These are phyloP conservation scores for Dipodascopsis uninucleata DNA, from an alignment of 805 yeast species.

Conservation along the genomic window DNA sequence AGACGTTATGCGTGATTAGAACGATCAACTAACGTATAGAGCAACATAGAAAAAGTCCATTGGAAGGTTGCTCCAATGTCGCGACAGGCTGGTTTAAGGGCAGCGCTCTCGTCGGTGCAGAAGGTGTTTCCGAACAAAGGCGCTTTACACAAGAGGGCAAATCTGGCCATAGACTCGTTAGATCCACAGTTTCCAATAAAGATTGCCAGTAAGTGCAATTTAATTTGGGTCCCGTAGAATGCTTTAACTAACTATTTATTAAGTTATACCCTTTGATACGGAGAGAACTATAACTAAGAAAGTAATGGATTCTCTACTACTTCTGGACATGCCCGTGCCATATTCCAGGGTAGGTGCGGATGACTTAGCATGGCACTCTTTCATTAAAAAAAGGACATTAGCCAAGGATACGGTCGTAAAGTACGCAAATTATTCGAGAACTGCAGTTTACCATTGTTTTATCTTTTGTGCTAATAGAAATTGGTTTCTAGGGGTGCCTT, in stretches of 20 bases:
- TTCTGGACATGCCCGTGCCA: slow-evolving; percentile 19
- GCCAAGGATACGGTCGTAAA: slow-evolving; percentile 16
- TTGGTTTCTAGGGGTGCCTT: slow-evolving; percentile 6
- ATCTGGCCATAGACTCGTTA: slow-evolving; percentile 14
- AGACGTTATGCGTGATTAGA: too few species aligned
- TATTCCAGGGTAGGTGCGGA: slow-evolving; percentile 4
- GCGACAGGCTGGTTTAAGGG: slow-evolving; percentile 5
- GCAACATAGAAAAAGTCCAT: too few species aligned
- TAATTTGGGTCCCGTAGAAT: background rate
- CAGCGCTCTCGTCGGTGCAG: slow-evolving; percentile 18
- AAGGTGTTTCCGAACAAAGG: slow-evolving; percentile 14
- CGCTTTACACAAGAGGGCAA: slow-evolving; percentile 18
- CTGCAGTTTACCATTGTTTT: background rate
- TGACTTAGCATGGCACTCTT: slow-evolving; percentile 16
- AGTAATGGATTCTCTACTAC: slow-evolving; percentile 15
- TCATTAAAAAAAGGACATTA: slow-evolving; percentile 5
- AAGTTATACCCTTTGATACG: slow-evolving; percentile 15
- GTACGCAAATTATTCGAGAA: slow-evolving; percentile 12
- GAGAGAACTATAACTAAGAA: slow-evolving; percentile 11
- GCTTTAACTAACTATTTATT: background rate
- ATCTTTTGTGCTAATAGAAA: background rate
- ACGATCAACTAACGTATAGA: too few species aligned
- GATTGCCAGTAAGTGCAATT: slow-evolving; percentile 11
- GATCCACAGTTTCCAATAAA: slow-evolving; percentile 12
- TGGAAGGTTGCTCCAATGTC: too few species aligned